Evolutionary conservation across 148 eudicot species (phyloP).

Genomic region (Vaccinium macrocarpon): DNA sequence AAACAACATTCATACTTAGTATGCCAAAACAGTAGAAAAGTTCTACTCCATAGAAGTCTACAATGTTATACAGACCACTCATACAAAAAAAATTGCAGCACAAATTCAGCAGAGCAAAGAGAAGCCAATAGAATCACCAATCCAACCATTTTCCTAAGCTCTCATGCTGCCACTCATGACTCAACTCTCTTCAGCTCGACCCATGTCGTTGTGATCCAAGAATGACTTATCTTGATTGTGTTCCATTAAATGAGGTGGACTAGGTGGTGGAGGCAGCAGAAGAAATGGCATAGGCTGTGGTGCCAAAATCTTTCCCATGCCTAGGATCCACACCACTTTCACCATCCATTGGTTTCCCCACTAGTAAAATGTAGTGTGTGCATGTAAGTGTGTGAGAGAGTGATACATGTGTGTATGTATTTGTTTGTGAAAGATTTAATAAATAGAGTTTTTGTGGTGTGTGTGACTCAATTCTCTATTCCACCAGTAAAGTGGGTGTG

Average conservation of each 20-base stretch:
- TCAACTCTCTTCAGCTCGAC: conserved; percentile 43
- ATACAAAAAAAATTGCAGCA: not conserved
- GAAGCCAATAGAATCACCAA: conserved; percentile 10
- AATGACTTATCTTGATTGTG: conserved; percentile 39
- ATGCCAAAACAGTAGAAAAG: too few species aligned
- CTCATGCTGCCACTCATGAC: conserved; percentile 47
- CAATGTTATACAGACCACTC: not conserved
- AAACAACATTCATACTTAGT: too few species aligned
- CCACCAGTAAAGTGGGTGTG: too few species aligned
- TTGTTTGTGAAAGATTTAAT: too few species aligned
- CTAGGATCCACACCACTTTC: conserved; percentile 24
- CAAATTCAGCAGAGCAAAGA: not conserved
- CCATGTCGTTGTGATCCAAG: conserved; percentile 31
- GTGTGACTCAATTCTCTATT: too few species aligned
- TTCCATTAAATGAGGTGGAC: conserved; percentile 52
- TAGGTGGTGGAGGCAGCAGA: conserved; percentile 61
- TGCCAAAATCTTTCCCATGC: conserved; percentile 33
- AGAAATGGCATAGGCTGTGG: conserved; percentile 51
- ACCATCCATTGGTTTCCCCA: conserved; percentile 19
- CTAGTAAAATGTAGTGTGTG: not conserved
- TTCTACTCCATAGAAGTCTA: too few species aligned
- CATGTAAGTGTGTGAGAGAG: too few species aligned
- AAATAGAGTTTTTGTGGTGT: too few species aligned
- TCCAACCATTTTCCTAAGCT: conserved; percentile 49
- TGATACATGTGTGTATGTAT: not conserved